Base-by-base conservation (phyloP, 1,139 yeast genomes). In the Debaryomycetaceae sp. region DNA sequence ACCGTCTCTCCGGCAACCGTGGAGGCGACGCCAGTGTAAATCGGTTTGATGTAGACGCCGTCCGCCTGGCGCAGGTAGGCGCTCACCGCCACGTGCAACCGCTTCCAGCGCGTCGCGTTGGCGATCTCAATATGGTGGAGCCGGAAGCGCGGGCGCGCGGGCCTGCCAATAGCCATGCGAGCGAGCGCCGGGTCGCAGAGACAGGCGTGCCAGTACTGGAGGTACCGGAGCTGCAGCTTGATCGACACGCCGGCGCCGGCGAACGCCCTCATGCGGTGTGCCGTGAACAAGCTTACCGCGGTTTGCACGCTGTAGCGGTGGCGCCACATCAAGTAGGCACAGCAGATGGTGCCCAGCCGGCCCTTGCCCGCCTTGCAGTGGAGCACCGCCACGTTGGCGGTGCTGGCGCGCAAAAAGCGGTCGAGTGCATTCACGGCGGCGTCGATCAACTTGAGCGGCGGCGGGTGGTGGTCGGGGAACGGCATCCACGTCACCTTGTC, bases 301-400 rank as follows among this genome's bases (percentile, higher is more conserved):
- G 61, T 65, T 1, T 59, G 53, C 18, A 69, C 58, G 1, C 61
- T 43, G n/a, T 42, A 32, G 57, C 39, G 3, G 48, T 56, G 53
- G 29, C 66, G 59, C 38, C 45, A 54, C 71, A 88, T 77, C 37
- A 89, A 52, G 46, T 78, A 83, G 0, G 89, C 85, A 43, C 88
- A 76, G 3, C 74, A 71, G 3, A 85, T 57, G 1, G 89, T 73
- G 0, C 97, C 97, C 0, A 95, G 79, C 20, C 97, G 61, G 0
- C 97, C 97, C 51, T 86, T 89, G 0, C 97, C 97, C 37, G 86
- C 88, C 46, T 83, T 80, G 49, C 97, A 91, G 49, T 91, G 97
- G 7, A 89, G 55, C 0, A 88, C 71, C 0, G 83, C 93, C 2
- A 78, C 78, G 39, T 72, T 69, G 0, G 50, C 12, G 5, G 11